phyloP scores from a whole-genome alignment of 768 basidiomycete species.

The Rossbeevera mucosa region DNA sequence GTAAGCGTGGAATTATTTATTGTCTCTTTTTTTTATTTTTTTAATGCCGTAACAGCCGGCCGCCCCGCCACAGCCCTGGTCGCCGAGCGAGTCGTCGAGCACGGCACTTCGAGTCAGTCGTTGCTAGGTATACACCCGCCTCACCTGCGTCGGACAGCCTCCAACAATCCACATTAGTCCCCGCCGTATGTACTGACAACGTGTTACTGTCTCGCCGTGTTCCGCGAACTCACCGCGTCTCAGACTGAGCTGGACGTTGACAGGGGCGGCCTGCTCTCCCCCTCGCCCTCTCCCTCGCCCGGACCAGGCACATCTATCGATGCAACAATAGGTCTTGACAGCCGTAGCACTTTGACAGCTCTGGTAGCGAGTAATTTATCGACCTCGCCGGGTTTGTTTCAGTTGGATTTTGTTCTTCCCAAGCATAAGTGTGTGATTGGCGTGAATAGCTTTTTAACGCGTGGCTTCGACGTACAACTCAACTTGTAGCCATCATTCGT shows the following conservation, averaged over 20 bases:
- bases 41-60: conserved; percentile 20
- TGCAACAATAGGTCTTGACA: neutral
- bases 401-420: neutral
- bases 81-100: neutral
- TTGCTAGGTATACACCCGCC: neutral
- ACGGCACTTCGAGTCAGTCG: neutral
- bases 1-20: conserved; percentile 24
- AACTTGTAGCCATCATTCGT: neutral
- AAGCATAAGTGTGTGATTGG: neutral
- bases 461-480: neutral
- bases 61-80: conserved; percentile 13
- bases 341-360: neutral
- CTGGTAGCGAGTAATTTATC: neutral
- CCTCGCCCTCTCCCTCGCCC: neutral
- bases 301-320: neutral
- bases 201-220: neutral
- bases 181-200: neutral
- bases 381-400: neutral
- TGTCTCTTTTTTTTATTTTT: conserved; percentile 4
- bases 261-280: neutral
- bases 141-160: neutral
- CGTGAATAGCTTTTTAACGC: neutral
- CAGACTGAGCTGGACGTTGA: neutral
- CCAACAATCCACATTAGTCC: neutral
- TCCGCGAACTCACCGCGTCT: conserved; percentile 10